Evolutionary conservation across 176 grass and related monocot species (phyloP), one percentile per base, ranked within the genome.

Genomic region (Hordeum marinum): DNA sequence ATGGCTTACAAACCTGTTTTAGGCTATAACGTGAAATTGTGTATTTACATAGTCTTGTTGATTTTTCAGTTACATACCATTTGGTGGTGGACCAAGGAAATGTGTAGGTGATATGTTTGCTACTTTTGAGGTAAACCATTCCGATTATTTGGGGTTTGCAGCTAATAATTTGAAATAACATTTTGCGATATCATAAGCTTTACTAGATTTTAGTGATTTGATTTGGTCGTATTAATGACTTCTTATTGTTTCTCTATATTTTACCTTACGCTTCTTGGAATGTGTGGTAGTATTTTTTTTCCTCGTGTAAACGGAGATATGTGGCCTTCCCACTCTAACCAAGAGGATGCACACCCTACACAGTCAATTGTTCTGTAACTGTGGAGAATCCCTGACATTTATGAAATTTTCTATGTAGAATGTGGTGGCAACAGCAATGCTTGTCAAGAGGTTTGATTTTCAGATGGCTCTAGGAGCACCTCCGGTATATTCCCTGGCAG

Each of bases 31-130:
- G 11, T n/a, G n/a, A n/a, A n/a, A n/a, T n/a, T n/a, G n/a, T 77
- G 46, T 12, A 62, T n/a, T 89, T 40, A 48, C 63, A 50, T 34
- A 27, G 5, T 78, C 40, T 81, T 78, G 23, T 82, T 89, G 36
- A 77, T 86, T 91, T 86, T 90, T 91, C 91, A 98, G 96, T 87
- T 98, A 98, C 84, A 88, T 98, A 72, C 93, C 93, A 72, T 98
- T 98, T 95, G 96, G 96, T 60, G 96, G 93, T 3, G 96, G 96
- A 34, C 96, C 93, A 89, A 89, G 96, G 81, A 98, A 98, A 89
- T 98, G 96, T 82, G 85, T 98, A 45, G 96, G 96, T 36, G 96
- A 95, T 79, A 98, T 98, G 89, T 98, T 98, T 90, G 93, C 96
- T 52, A 98, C 91, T 77, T 98, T 98, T 80, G 96, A 98, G 91